A percentile compares a stretch with the other conserved stretches of the same genome.
phyloP scores from a whole-genome alignment of 805 yeast genomes.

The Starmerella geochares region DNA sequence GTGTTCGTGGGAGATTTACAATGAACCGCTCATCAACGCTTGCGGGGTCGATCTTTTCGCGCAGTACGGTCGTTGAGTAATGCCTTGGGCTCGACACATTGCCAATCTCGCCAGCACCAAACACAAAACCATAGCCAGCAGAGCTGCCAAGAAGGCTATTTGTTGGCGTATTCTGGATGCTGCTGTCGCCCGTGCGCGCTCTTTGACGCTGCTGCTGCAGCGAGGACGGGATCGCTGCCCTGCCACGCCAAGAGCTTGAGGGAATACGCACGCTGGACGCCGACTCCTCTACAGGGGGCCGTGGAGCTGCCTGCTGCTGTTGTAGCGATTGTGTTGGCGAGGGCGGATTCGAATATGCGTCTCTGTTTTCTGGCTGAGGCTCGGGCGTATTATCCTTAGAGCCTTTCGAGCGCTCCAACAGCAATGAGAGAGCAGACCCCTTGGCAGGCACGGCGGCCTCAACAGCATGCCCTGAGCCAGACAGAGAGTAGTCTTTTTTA shows the following conservation, averaged over 20 bases:
- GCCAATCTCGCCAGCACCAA: constrained; percentile 29
- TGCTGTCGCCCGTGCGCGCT: constrained; percentile 37
- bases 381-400: background rate
- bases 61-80: constrained; percentile 20
- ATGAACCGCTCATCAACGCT: constrained; percentile 72
- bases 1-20: constrained; percentile 63
- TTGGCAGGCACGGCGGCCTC: constrained; percentile 9
- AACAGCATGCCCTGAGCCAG: background rate
- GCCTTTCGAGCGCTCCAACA: constrained; percentile 20
- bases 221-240: constrained; percentile 17
- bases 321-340: background rate
- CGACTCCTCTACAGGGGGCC: background rate
- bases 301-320: background rate
- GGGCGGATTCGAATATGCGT: constrained; percentile 6
- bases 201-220: constrained; percentile 21
- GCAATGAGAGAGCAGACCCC: constrained; percentile 24
- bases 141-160: constrained; percentile 16
- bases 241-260: constrained; percentile 17
- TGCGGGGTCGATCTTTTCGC: constrained; percentile 18
- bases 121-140: constrained; percentile 26
- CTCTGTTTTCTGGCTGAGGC: background rate
- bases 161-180: constrained; percentile 17
- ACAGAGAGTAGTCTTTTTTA: constrained; percentile 17
- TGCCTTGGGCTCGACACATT: constrained; percentile 27
- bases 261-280: constrained; percentile 18